These are phyloP conservation scores for Coemansia sp. DNA, from an alignment of 192 early-diverging fungal species.

Conservation along the genomic window DNA sequence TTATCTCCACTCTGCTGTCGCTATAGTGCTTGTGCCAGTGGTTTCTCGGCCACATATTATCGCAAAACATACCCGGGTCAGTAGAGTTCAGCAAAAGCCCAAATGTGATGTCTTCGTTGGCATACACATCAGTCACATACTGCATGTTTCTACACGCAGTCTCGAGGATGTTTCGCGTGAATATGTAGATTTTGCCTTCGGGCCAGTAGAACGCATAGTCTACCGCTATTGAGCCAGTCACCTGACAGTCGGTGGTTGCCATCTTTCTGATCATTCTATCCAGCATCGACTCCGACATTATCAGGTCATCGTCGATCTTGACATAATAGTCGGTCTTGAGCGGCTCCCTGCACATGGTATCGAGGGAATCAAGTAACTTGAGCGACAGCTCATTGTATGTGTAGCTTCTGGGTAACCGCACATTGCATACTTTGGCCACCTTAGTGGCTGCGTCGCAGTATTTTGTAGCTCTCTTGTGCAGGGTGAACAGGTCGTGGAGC, in stretches of 20 bases:
- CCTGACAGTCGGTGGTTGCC: neutral
- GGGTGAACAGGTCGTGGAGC: neutral
- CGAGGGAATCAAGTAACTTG: neutral
- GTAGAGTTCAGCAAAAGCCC: neutral
- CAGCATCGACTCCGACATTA: conserved; percentile 1
- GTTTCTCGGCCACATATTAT: neutral
- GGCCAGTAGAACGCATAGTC: conserved; percentile 4
- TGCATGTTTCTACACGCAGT: neutral
- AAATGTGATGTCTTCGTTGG: conserved; percentile 4
- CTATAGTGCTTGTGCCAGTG: conserved; percentile 5
- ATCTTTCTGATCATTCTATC: conserved; percentile 4
- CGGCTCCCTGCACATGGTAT: neutral
- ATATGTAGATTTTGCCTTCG: neutral
- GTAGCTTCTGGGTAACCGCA: neutral
- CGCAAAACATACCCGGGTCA: neutral
- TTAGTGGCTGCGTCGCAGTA: neutral
- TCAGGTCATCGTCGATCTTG: neutral
- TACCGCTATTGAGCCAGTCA: neutral
- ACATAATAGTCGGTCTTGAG: neutral
- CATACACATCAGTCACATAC: neutral
- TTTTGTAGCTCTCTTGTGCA: neutral
- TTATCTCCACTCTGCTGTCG: neutral
- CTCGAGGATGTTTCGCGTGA: neutral
- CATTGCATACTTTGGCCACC: neutral
- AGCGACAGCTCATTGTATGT: neutral